Evolutionary conservation across 108 stramenopile species (phyloP).

Genomic region (Nitzschia sp.): DNA sequence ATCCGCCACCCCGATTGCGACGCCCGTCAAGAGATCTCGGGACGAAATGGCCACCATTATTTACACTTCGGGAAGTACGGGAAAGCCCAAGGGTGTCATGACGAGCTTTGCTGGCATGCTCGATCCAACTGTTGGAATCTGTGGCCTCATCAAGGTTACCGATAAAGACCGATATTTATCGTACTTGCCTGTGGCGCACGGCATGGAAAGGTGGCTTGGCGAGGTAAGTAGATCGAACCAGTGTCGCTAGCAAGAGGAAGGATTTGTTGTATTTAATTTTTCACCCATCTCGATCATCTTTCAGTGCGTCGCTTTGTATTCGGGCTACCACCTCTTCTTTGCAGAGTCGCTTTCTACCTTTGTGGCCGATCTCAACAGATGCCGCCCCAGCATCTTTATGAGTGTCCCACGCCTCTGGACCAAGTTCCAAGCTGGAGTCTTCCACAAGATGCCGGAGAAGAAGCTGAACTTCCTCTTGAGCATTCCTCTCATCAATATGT

Average conservation of each 20-base stretch:
- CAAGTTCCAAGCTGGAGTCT: slow-evolving; percentile 80
- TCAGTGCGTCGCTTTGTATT: slow-evolving; percentile 55
- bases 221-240: slow-evolving; percentile 27
- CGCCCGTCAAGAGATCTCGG: slow-evolving; percentile 46
- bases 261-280: no score
- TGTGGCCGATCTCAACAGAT: slow-evolving; percentile 70
- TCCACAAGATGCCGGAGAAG: slow-evolving; percentile 63
- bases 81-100: slow-evolving; percentile 87
- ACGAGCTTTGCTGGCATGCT: slow-evolving; percentile 63
- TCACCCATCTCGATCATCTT: no score
- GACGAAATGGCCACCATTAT: slow-evolving; percentile 86
- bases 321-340: slow-evolving; percentile 56
- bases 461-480: slow-evolving; percentile 60
- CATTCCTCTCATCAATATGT: slow-evolving; percentile 59
- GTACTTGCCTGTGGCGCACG: slow-evolving; percentile 77
- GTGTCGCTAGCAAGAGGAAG: no score
- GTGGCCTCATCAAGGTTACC: slow-evolving; percentile 44
- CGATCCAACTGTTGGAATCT: slow-evolving; percentile 55
- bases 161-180: slow-evolving; percentile 74
- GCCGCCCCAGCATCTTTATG: slow-evolving; percentile 69
- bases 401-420: slow-evolving; percentile 85
- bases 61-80: slow-evolving; percentile 80
- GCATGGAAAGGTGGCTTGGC: slow-evolving; percentile 85
- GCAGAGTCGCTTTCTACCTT: slow-evolving; percentile 74
- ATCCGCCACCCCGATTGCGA: slow-evolving; percentile 33